A percentile compares a stretch with the other conserved stretches of the same genome.
Conservation (phyloP, 768 basidiomycete genomes). For the Boletus reticuloceps region DNA sequence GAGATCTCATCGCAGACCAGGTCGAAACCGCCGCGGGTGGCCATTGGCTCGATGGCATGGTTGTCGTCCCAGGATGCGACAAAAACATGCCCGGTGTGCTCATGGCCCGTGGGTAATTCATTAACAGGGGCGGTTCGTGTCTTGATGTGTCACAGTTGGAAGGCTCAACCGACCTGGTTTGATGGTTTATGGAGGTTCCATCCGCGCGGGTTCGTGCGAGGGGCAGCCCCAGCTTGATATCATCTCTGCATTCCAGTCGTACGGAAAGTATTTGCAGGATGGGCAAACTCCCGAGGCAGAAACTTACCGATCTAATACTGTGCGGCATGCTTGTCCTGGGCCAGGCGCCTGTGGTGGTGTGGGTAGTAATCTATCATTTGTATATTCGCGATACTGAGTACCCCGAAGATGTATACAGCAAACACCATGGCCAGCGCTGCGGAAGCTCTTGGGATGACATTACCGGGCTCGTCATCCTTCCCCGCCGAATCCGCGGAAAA, state of each 20-base stretch:
- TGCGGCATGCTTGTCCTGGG: constrained; percentile 95
- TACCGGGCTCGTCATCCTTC: constrained; percentile 96
- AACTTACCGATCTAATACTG: constrained; percentile 75
- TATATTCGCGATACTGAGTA: constrained; percentile 3
- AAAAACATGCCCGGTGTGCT: constrained; percentile 99
- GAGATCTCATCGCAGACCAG: constrained; percentile 96
- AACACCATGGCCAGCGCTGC: constrained; percentile 98
- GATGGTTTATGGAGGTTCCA: constrained; percentile 98
- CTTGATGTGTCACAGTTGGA: constrained; percentile 57
- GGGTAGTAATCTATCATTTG: constrained; percentile 33
- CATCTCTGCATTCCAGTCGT: constrained; percentile 96
- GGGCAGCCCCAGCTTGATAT: constrained; percentile 88
- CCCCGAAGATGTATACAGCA: constrained; percentile 87
- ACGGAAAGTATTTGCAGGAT: constrained; percentile 91
- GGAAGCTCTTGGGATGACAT: constrained; percentile 93
- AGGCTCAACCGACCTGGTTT: constrained; percentile 93
- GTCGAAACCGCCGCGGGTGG: constrained; percentile 96
- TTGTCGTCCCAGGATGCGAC: constrained; percentile 95
- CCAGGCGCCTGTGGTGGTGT: constrained; percentile 98
- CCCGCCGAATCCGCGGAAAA: constrained; percentile 94
- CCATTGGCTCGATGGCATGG: constrained; percentile 98
- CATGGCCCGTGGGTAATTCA: constrained; percentile 76
- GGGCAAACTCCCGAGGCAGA: constrained; percentile 85
- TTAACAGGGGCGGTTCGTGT: neutral
- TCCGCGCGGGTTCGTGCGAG: constrained; percentile 88